These are phyloP conservation scores for Paecilomyces niveus DNA, from an alignment of 2,329 filamentous ascomycete species.

Conservation along the genomic window DNA sequence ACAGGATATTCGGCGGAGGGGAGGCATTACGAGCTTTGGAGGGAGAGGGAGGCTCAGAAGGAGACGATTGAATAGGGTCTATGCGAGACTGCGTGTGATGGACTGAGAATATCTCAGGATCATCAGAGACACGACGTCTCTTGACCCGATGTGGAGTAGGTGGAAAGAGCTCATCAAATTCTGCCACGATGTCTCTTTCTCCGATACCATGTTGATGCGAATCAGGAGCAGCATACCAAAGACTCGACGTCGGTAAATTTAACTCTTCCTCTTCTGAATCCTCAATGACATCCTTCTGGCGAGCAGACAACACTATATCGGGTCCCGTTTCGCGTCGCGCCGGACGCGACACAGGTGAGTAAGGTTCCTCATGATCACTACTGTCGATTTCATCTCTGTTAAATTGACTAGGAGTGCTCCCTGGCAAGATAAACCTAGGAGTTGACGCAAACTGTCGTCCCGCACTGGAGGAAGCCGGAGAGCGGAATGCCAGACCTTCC, in stretches of 20 bases:
- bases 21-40: conserved; percentile 1
- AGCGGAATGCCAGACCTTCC: conserved; percentile 3
- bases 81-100: conserved; percentile 1
- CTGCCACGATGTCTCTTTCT: conserved; percentile 10
- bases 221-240: neutral
- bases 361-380: conserved; percentile 1
- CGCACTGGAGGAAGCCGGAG: conserved; percentile 4
- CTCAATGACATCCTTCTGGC: conserved; percentile 6
- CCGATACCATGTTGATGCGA: neutral
- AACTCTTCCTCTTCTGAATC: conserved; percentile 4
- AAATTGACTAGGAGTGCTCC: neutral
- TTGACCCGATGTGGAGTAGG: conserved; percentile 20
- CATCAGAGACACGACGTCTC: conserved; percentile 22
- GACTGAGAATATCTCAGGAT: conserved; percentile 1
- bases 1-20: conserved; percentile 3
- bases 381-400: conserved; percentile 4
- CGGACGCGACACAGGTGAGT: neutral
- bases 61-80: conserved; percentile 15
- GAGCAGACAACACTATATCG: neutral
- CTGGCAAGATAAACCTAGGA: conserved; percentile 10
- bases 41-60: conserved; percentile 8
- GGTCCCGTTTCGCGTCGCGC: neutral
- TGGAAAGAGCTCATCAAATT: conserved; percentile 25
- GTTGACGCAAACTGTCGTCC: conserved; percentile 9
- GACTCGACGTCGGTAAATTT: neutral